Evolutionary conservation across 2,329 filamentous ascomycete species (phyloP).

Genomic region (Xylariaceae sp.): DNA sequence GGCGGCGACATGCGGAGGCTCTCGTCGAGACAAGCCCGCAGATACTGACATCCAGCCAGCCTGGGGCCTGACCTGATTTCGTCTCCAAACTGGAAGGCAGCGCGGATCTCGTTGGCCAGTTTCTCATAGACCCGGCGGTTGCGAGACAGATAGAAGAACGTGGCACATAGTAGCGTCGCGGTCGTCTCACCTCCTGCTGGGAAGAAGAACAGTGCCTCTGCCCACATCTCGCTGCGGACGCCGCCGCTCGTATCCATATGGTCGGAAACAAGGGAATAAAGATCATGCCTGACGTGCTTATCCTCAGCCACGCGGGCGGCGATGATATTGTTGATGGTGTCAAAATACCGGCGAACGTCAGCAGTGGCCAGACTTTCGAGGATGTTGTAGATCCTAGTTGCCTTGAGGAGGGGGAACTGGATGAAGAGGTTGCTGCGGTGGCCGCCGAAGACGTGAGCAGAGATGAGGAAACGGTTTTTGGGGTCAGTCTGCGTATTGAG

Average conservation of each 20-base stretch:
- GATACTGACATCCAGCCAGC: constrained; percentile 7
- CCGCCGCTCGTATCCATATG: constrained; percentile 1
- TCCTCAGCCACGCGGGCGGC: constrained; percentile 1
- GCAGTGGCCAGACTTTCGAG: not conserved
- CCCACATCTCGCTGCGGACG: constrained; percentile 8
- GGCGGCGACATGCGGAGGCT: constrained; percentile 3
- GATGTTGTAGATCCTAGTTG: constrained; percentile 6
- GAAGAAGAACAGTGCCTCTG: constrained; percentile 9
- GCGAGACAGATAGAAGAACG: constrained; percentile 1
- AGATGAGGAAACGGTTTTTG: constrained; percentile 6
- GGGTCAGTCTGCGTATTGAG: constrained; percentile 10
- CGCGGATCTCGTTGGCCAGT: constrained; percentile 1
- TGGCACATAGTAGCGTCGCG: not conserved
- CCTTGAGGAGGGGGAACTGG: constrained; percentile 10
- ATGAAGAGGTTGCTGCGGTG: constrained; percentile 10
- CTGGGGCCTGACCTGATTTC: not conserved
- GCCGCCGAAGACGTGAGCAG: constrained; percentile 2
- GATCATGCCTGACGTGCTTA: constrained; percentile 7
- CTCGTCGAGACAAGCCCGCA: constrained; percentile 6
- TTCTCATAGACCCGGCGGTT: not conserved
- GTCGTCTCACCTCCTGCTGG: constrained; percentile 2
- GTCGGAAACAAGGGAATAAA: constrained; percentile 8
- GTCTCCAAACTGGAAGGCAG: not conserved
- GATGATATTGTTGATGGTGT: constrained; percentile 8
- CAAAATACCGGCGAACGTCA: constrained; percentile 4